Evolutionary conservation across 805 yeast genomes (phyloP).

Genomic region (Hanseniaspora lindneri): DNA sequence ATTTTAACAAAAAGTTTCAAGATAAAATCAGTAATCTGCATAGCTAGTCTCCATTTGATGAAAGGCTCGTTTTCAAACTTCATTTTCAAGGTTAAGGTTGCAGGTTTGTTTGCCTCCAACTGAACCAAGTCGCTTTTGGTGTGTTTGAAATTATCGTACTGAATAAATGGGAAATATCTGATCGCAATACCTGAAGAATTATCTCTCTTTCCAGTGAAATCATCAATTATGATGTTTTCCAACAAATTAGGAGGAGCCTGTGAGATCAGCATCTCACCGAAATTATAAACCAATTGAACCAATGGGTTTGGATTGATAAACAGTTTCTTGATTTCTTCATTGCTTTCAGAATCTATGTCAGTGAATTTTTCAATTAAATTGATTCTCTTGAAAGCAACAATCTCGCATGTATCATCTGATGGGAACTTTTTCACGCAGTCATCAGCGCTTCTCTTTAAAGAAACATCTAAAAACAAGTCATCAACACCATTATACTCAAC

Average conservation of each 20-base stretch:
- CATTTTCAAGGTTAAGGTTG: slow-evolving; percentile 17
- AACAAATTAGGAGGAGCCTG: slow-evolving; percentile 1
- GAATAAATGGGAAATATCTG: slow-evolving; percentile 31
- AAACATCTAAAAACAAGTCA: slow-evolving; percentile 27
- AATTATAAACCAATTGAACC: slow-evolving; percentile 12
- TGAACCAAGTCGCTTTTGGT: slow-evolving; percentile 29
- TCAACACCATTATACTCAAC: slow-evolving; percentile 18
- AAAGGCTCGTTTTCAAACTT: slow-evolving; percentile 3
- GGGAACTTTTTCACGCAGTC: slow-evolving; percentile 19
- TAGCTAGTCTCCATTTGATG: slow-evolving; percentile 5
- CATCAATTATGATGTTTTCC: slow-evolving; percentile 13
- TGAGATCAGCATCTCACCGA: slow-evolving; percentile 8
- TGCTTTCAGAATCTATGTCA: slow-evolving; percentile 15
- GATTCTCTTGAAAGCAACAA: slow-evolving; percentile 20
- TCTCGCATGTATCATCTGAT: slow-evolving; percentile 15
- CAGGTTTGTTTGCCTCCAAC: slow-evolving; percentile 23
- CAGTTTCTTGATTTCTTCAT: slow-evolving; percentile 6
- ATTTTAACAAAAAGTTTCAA: slow-evolving; percentile 10
- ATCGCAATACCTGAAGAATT: slow-evolving; percentile 25
- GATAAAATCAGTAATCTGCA: neutral
- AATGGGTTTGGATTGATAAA: slow-evolving; percentile 11
- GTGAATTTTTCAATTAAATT: slow-evolving; percentile 25
- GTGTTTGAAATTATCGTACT: slow-evolving; percentile 34
- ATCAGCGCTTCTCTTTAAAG: slow-evolving; percentile 19
- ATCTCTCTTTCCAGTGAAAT: slow-evolving; percentile 24